Evolutionary conservation across 2,329 filamentous ascomycete genomes (phyloP), one percentile per base, ranked within the genome.

Genomic region (Calonectria fujianensis): DNA sequence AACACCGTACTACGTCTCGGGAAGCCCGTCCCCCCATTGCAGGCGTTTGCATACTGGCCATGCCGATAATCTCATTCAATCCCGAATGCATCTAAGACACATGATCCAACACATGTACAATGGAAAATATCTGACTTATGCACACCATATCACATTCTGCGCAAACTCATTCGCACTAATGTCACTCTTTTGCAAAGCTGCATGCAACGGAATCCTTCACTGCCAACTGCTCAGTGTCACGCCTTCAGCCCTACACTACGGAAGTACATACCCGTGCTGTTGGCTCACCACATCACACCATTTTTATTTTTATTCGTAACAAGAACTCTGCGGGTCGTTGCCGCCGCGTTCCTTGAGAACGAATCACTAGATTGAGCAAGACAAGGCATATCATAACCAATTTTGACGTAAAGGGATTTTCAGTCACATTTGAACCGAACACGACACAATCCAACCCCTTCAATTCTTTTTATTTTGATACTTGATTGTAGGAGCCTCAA

Each of bases 161-260:
- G 96, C 94, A 8, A 94, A 94, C 73, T 95, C 89, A 82, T 96
- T 96, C 83, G 92, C 93, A 79, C 96, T 93, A 82, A 94, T 94
- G 5, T 92, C 94, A 78, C 91, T 94, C 91, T 96, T 96, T 73
- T 92, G 94, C 1, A 84, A 96, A 95, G 83, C 92, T 94, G 29
- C 94, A 94, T 32, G 89, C 87, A 2, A 86, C 87, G 82, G 90
- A 94, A 77, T 89, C 88, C 66, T 91, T 88, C 31, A 94, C 86
- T 80, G 89, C 88, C 82, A 89, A 73, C 93, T 93, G 81, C 92
- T 88, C 57, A 90, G 78, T 32, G 91, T 91, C 0, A 91, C 93
- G 29, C 91, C 90, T 82, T 95, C 91, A 74, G 90, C 86, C 86
- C 93, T 93, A 83, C 96, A 94, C 35, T 93, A 61, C 92, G 87